Conservation (phyloP, 768 basidiomycete species). For the Psilocybe tampanensis region DNA sequence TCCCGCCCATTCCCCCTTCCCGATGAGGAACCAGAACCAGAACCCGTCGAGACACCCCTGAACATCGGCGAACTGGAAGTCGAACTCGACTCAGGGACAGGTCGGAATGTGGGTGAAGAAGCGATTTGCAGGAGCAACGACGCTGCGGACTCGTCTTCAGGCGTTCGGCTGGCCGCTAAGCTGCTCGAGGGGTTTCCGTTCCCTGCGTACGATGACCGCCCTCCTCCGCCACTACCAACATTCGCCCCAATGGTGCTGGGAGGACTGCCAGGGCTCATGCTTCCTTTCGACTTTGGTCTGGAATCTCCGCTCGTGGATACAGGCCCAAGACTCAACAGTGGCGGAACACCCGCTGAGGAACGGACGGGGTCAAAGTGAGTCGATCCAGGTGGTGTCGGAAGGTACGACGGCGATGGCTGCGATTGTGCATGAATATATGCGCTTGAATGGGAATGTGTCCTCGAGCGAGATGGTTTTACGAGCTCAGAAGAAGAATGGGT, state of each 20-base stretch:
- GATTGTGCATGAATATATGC: not conserved
- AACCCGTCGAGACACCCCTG: constrained; percentile 20
- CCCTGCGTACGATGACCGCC: constrained; percentile 3
- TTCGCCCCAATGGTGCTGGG: not conserved
- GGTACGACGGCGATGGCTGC: constrained; percentile 28
- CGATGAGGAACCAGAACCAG: constrained; percentile 3
- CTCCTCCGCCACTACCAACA: not conserved
- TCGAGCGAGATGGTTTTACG: not conserved
- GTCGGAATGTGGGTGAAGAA: constrained; percentile 38
- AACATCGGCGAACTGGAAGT: constrained; percentile 35
- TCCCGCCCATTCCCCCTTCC: not conserved
- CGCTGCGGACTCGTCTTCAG: constrained; percentile 73
- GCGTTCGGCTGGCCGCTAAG: constrained; percentile 37
- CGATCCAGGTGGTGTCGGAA: constrained; percentile 62
- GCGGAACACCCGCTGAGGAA: constrained; percentile 34
- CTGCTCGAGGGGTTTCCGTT: too few species aligned
- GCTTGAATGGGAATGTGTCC: not conserved
- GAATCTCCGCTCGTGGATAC: constrained; percentile 5
- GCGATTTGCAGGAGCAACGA: constrained; percentile 68
- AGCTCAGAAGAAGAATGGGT: not conserved
- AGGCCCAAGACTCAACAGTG: constrained; percentile 41
- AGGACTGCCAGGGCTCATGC: not conserved
- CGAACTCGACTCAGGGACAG: constrained; percentile 23
- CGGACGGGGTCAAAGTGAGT: constrained; percentile 47
- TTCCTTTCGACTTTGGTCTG: not conserved